Conservation (phyloP, 2,329 filamentous ascomycete species). For the Dryadomyces quercus-mongolicae region DNA sequence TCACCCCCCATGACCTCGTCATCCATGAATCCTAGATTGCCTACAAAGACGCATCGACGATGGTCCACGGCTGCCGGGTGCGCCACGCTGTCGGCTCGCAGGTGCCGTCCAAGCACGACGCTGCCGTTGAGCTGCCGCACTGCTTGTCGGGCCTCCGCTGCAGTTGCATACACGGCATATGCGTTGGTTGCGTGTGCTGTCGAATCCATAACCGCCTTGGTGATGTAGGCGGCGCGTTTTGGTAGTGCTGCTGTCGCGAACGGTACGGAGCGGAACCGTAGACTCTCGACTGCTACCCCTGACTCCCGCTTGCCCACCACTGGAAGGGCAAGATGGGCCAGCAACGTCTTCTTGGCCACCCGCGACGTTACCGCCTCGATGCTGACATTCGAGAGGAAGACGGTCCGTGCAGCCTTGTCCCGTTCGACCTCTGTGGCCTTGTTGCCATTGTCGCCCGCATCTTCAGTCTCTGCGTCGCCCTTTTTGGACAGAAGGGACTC, state of each 20-base stretch:
- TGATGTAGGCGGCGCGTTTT: slow-evolving; percentile 89
- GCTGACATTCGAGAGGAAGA: slow-evolving; percentile 89
- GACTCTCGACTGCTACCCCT: slow-evolving; percentile 63
- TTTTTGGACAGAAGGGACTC: slow-evolving; percentile 37
- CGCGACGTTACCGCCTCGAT: slow-evolving; percentile 73
- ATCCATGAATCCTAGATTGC: slow-evolving; percentile 92
- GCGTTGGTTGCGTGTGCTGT: slow-evolving; percentile 92
- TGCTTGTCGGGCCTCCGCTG: slow-evolving; percentile 63
- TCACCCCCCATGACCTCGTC: slow-evolving; percentile 60
- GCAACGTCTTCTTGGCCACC: slow-evolving; percentile 62
- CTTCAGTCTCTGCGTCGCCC: slow-evolving; percentile 11
- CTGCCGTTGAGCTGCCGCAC: slow-evolving; percentile 71
- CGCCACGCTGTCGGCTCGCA: slow-evolving; percentile 82
- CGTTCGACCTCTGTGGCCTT: slow-evolving; percentile 18
- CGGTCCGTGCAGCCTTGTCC: slow-evolving; percentile 70
- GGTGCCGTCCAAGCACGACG: slow-evolving; percentile 71
- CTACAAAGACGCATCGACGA: slow-evolving; percentile 87
- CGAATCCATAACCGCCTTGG: slow-evolving; percentile 77
- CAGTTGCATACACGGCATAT: slow-evolving; percentile 77
- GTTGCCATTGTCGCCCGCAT: slow-evolving; percentile 35
- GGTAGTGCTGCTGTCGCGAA: slow-evolving; percentile 68
- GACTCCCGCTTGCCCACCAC: slow-evolving; percentile 58
- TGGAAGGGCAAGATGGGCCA: slow-evolving; percentile 68
- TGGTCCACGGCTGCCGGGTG: slow-evolving; percentile 76
- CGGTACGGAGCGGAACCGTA: slow-evolving; percentile 88